Percentiles rank a stretch among this genome's conserved stretches.
phyloP scores from a whole-genome alignment of 805 yeast genomes.

The Diddensiella transvaalensis region DNA sequence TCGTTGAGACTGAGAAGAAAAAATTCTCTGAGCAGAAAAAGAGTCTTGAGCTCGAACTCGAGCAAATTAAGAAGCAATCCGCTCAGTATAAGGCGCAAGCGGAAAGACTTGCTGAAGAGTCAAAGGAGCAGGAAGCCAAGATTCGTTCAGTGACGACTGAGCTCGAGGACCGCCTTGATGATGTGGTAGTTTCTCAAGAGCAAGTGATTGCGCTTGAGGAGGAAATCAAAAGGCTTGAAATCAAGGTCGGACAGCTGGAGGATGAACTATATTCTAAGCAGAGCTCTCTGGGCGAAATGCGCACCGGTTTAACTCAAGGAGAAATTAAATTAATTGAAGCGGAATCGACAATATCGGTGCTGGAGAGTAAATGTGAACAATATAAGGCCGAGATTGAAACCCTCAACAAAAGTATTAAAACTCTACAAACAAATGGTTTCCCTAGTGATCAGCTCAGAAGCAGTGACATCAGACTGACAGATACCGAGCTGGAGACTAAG shows the following conservation, averaged over 20 bases:
- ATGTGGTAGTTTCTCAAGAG: slow-evolving; percentile 14
- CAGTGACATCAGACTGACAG: no score
- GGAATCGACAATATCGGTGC: not conserved
- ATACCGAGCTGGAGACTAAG: no score
- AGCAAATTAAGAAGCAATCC: slow-evolving; percentile 23
- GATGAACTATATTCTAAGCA: slow-evolving; percentile 6
- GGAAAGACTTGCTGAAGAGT: slow-evolving; percentile 20
- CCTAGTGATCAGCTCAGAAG: no score
- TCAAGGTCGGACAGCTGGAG: slow-evolving; percentile 9
- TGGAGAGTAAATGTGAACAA: slow-evolving; percentile 6
- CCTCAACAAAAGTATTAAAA: not conserved
- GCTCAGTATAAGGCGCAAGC: slow-evolving; percentile 32
- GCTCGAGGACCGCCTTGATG: slow-evolving; percentile 19
- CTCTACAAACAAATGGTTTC: no score
- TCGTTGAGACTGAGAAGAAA: slow-evolving; percentile 31
- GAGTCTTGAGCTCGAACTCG: slow-evolving; percentile 30
- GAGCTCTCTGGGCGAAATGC: slow-evolving; percentile 11
- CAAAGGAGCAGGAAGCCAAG: slow-evolving; percentile 17
- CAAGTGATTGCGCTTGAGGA: slow-evolving; percentile 11
- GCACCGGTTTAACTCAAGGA: slow-evolving; percentile 5
- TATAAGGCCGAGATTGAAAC: not conserved
- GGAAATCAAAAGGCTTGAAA: slow-evolving; percentile 7
- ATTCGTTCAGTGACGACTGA: slow-evolving; percentile 8
- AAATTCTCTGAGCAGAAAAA: slow-evolving; percentile 29
- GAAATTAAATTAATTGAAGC: slow-evolving; percentile 5